phyloP scores from a whole-genome alignment of 257 asterid genomes.

The Solanum sejunctum region DNA sequence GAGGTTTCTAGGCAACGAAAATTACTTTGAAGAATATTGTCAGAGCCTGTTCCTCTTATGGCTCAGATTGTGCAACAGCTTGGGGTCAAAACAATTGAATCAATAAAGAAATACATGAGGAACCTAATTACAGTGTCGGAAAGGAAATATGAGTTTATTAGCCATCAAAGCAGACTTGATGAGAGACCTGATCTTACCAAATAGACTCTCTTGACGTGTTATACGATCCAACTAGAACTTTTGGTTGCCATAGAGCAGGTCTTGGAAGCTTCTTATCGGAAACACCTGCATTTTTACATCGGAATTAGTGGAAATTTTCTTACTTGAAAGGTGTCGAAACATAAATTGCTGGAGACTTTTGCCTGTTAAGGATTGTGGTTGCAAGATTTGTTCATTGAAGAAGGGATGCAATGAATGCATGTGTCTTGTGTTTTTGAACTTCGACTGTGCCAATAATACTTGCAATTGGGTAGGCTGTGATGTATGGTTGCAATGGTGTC shows the following conservation, averaged over 20 bases:
- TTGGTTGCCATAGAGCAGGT: constrained; percentile 62
- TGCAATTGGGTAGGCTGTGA: constrained; percentile 99
- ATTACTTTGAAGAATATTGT: constrained; percentile 53
- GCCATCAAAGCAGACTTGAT: constrained; percentile 53
- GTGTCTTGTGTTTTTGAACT: constrained; percentile 82
- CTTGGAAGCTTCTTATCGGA: constrained; percentile 41
- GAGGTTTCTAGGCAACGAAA: constrained; percentile 41
- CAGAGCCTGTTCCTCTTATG: constrained; percentile 53
- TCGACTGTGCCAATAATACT: constrained; percentile 76
- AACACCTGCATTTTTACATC: constrained; percentile 23
- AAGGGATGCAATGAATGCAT: constrained; percentile 94
- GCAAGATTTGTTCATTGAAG: constrained; percentile 74
- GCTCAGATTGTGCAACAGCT: constrained; percentile 64
- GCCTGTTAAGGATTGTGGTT: constrained; percentile 82
- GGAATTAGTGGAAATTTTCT: constrained; percentile 67
- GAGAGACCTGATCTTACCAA: constrained; percentile 66
- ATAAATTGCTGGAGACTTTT: constrained; percentile 50
- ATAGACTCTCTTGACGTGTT: constrained; percentile 63
- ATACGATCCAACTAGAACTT: constrained; percentile 58
- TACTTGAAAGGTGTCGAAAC: constrained; percentile 75
- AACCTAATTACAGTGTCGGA: constrained; percentile 28
- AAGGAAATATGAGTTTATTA: constrained; percentile 36
- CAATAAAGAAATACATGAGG: constrained; percentile 51
- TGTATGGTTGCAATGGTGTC: constrained; percentile 90
- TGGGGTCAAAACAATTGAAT: constrained; percentile 52